Evolutionary conservation across 1,284 basidiomycete genomes (phyloP).

Genomic region (Salmacisia buchloeana): DNA sequence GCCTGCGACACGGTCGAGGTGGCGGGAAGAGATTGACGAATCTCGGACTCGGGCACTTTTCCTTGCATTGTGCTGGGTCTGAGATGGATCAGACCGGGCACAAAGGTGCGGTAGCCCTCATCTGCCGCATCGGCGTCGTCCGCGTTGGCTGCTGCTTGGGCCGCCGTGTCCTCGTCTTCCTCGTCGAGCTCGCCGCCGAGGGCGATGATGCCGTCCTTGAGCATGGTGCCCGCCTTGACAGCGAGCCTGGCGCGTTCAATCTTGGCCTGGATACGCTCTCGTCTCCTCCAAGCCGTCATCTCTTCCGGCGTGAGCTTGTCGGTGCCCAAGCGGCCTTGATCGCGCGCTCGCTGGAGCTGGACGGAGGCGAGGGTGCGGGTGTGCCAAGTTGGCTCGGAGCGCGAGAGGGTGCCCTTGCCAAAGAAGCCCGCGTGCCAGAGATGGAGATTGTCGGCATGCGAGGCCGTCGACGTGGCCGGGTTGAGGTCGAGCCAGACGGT

Average conservation of each 20-base stretch:
- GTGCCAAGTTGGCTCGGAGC: conserved; percentile 89
- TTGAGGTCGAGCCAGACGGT: conserved; percentile 1
- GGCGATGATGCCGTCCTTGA: conserved; percentile 41
- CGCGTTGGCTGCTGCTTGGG: neutral
- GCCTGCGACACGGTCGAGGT: neutral
- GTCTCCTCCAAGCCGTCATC: conserved; percentile 40
- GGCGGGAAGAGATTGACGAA: neutral
- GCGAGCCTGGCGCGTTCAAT: conserved; percentile 47
- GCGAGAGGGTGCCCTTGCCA: conserved; percentile 85
- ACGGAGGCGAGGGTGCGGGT: conserved; percentile 10
- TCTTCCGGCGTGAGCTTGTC: conserved; percentile 40
- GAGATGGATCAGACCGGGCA: conserved; percentile 14
- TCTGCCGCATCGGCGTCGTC: neutral
- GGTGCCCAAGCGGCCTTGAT: neutral
- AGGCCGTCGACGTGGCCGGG: neutral
- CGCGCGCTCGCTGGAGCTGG: neutral
- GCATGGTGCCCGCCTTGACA: conserved; percentile 43
- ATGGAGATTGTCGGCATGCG: neutral
- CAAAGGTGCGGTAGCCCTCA: conserved; percentile 16
- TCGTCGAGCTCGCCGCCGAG: conserved; percentile 50
- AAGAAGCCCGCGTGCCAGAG: conserved; percentile 92
- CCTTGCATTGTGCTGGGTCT: conserved; percentile 4
- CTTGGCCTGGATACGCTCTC: conserved; percentile 45
- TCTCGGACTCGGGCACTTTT: neutral
- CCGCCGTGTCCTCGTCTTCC: conserved; percentile 28